Percentiles rank a stretch among this genome's conserved stretches.
Evolutionary conservation across 2,329 filamentous ascomycete species (phyloP).

Genomic region (Westerdykella aurantiaca): DNA sequence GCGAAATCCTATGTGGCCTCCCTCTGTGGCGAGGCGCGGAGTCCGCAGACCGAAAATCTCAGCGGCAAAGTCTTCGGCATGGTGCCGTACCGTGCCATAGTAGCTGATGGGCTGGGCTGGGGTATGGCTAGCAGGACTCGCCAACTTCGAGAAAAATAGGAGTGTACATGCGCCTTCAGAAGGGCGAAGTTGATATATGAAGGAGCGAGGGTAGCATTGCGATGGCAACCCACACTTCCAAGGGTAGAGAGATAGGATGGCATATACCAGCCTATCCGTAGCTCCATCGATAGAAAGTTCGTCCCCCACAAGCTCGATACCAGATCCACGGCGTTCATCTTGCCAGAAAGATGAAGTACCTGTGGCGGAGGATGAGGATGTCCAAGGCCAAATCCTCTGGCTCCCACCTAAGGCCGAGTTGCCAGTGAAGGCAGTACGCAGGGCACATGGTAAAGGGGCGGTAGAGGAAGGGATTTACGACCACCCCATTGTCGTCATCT

Average conservation of each 20-base stretch:
- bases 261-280: too few species aligned
- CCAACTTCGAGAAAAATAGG: background rate
- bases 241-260: background rate
- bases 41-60: background rate
- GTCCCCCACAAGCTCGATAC: background rate
- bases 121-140: background rate
- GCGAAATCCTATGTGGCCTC: background rate
- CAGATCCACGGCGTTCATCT: constrained; percentile 1
- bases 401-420: constrained; percentile 25
- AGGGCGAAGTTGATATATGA: background rate
- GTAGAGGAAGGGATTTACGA: constrained; percentile 31
- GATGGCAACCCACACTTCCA: background rate
- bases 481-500: constrained; percentile 31
- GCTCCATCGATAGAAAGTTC: too few species aligned
- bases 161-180: background rate
- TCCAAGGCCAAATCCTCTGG: constrained; percentile 28
- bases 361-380: constrained; percentile 14
- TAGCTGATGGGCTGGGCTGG: background rate
- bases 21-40: background rate
- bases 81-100: background rate
- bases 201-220: background rate
- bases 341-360: constrained; percentile 10
- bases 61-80: background rate
- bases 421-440: constrained; percentile 20
- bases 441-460: constrained; percentile 27